A percentile compares a stretch with the other conserved stretches of the same genome.
phyloP scores from a whole-genome alignment of 2,329 filamentous ascomycete species.

The Sporothrix dimorphospora region DNA sequence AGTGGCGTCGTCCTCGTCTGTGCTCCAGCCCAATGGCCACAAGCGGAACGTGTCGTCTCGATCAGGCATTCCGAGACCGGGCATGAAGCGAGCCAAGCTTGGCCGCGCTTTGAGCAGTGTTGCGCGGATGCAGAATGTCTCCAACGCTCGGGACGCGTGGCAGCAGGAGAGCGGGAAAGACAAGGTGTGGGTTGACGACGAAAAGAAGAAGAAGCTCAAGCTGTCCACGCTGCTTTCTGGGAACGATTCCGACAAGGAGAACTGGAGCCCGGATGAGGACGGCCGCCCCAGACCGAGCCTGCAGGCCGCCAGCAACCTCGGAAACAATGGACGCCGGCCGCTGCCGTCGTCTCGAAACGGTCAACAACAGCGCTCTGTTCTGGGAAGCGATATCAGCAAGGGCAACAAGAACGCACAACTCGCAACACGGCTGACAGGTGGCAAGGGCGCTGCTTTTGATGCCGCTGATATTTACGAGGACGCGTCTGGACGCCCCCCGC shows the following conservation, averaged over 20 bases:
- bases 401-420: slow-evolving; percentile 50
- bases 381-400: slow-evolving; percentile 40
- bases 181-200: slow-evolving; percentile 38
- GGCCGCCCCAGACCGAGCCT: slow-evolving; percentile 43
- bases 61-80: slow-evolving; percentile 39
- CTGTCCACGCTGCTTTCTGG: slow-evolving; percentile 50
- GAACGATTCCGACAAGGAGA: slow-evolving; percentile 92
- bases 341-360: slow-evolving; percentile 44
- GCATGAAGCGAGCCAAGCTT: slow-evolving; percentile 65
- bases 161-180: slow-evolving; percentile 34
- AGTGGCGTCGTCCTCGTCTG: slow-evolving; percentile 40
- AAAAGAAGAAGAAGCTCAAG: slow-evolving; percentile 48
- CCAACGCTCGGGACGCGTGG: slow-evolving; percentile 41
- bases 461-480: slow-evolving; percentile 60
- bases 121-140: slow-evolving; percentile 59
- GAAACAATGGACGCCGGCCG: slow-evolving; percentile 42
- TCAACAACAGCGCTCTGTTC: slow-evolving; percentile 40
- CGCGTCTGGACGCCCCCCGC: slow-evolving; percentile 36
- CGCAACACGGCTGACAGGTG: slow-evolving; percentile 36
- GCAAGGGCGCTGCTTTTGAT: slow-evolving; percentile 37
- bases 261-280: slow-evolving; percentile 68
- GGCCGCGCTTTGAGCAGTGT: slow-evolving; percentile 64
- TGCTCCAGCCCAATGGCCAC: slow-evolving; percentile 58
- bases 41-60: slow-evolving; percentile 64
- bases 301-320: slow-evolving; percentile 34